A percentile compares a stretch with the other conserved stretches of the same genome.
phyloP scores from a whole-genome alignment of 2,329 filamentous ascomycete species.

The Trichocomaceae sp. region DNA sequence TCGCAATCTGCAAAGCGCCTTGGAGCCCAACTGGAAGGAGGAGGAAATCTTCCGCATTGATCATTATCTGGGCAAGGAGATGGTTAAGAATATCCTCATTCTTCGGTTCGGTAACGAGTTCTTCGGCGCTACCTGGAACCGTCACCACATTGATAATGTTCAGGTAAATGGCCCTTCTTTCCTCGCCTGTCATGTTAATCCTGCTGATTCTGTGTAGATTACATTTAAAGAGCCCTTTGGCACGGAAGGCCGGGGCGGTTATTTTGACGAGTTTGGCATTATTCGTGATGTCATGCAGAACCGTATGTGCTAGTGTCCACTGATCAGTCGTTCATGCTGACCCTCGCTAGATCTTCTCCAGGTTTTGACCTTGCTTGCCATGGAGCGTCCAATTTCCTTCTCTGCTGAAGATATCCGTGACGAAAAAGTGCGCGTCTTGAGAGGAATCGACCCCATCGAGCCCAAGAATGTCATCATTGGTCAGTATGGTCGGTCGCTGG shows the following conservation, averaged over 20 bases:
- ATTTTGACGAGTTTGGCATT: constrained; percentile 99
- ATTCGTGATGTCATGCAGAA: constrained; percentile 99
- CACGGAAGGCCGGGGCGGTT: constrained; percentile 93
- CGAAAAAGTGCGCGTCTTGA: constrained; percentile 92
- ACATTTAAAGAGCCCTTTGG: constrained; percentile 99
- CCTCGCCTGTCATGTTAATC: not conserved
- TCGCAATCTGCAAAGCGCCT: constrained; percentile 84
- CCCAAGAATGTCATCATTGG: constrained; percentile 99
- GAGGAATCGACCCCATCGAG: constrained; percentile 88
- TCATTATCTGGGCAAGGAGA: constrained; percentile 98
- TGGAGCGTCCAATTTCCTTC: constrained; percentile 98
- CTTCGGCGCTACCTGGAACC: constrained; percentile 97
- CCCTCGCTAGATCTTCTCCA: constrained; percentile 69
- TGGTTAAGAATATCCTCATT: constrained; percentile 99
- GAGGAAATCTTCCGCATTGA: constrained; percentile 99
- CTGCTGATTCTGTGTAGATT: constrained; percentile 48
- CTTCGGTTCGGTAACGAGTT: constrained; percentile 98
- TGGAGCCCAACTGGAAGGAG: constrained; percentile 97
- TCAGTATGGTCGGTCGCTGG: constrained; percentile 93
- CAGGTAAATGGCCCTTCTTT: constrained; percentile 48
- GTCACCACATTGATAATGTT: constrained; percentile 98
- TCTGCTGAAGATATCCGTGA: constrained; percentile 97
- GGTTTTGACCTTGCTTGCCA: constrained; percentile 89
- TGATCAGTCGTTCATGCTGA: not conserved
- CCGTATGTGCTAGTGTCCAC: constrained; percentile 44